Evolutionary conservation across 2,329 filamentous ascomycete genomes (phyloP).

Genomic region (Harringtonia lauricola): DNA sequence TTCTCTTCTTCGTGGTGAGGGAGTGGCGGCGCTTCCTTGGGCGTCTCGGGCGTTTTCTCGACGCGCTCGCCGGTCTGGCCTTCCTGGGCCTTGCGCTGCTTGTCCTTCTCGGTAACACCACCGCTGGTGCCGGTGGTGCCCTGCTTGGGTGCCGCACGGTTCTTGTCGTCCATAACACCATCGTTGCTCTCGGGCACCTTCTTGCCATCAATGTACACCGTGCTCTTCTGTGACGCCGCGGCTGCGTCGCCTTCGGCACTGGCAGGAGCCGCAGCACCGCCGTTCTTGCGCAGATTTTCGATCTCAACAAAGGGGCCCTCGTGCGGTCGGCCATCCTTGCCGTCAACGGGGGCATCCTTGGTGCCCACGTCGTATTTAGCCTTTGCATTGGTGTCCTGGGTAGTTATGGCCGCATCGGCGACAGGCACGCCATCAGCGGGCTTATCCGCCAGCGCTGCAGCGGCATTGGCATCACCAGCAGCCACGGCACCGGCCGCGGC

Average conservation of each 20-base stretch:
- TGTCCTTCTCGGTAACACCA: slow-evolving; percentile 79
- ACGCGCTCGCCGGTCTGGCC: slow-evolving; percentile 51
- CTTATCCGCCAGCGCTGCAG: not conserved
- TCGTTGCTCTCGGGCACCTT: slow-evolving; percentile 56
- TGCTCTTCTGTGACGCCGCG: slow-evolving; percentile 29
- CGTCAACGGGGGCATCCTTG: slow-evolving; percentile 83
- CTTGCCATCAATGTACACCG: slow-evolving; percentile 45
- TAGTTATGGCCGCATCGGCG: not conserved
- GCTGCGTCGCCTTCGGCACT: slow-evolving; percentile 34
- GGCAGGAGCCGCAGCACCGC: slow-evolving; percentile 16
- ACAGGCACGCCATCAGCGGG: slow-evolving; percentile 1
- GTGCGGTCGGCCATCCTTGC: slow-evolving; percentile 87
- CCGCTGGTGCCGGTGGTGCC: slow-evolving; percentile 84
- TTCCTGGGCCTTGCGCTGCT: slow-evolving; percentile 59
- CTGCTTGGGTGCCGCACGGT: slow-evolving; percentile 63
- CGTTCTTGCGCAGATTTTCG: slow-evolving; percentile 23
- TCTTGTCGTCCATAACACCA: slow-evolving; percentile 88
- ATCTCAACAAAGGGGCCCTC: slow-evolving; percentile 68
- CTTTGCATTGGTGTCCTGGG: slow-evolving; percentile 14
- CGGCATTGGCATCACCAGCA: not conserved
- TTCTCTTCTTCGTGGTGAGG: slow-evolving; percentile 73
- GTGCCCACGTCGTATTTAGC: slow-evolving; percentile 28
- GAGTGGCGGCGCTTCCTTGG: slow-evolving; percentile 74
- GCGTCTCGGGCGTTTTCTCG: slow-evolving; percentile 68
- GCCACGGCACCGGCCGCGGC: slow-evolving; percentile 2